These are phyloP conservation scores for Boletus sp. DNA, from an alignment of 1,284 basidiomycete genomes.

Conservation along the genomic window DNA sequence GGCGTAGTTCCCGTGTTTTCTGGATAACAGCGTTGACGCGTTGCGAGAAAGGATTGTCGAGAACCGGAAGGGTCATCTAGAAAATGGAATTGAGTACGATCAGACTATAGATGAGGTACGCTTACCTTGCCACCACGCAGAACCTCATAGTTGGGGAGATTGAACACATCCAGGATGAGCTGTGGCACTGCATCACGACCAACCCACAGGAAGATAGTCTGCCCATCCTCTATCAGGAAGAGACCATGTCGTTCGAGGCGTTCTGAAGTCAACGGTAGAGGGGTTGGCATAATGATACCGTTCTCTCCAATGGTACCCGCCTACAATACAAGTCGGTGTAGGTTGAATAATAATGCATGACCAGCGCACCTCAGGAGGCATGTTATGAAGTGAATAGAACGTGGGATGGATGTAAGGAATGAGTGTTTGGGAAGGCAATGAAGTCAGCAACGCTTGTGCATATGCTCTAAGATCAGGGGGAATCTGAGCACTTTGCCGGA, in stretches of 20 bases:
- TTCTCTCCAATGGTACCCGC: conserved; percentile 78
- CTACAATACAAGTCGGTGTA: conserved; percentile 35
- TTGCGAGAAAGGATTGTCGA: conserved; percentile 92
- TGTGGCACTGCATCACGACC: conserved; percentile 96
- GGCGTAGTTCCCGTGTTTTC: conserved; percentile 86
- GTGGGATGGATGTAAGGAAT: conserved; percentile 93
- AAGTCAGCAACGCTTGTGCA: conserved; percentile 89
- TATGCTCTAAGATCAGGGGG: conserved; percentile 95
- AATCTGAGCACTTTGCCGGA: conserved; percentile 94
- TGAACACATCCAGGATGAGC: conserved; percentile 92
- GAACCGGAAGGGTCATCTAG: conserved; percentile 78
- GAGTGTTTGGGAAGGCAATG: conserved; percentile 86
- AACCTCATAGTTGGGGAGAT: conserved; percentile 82
- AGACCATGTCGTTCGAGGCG: conserved; percentile 92
- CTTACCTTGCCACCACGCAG: conserved; percentile 88
- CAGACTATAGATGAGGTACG: conserved; percentile 4
- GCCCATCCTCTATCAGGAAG: conserved; percentile 96
- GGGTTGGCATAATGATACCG: conserved; percentile 79
- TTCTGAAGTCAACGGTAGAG: conserved; percentile 92
- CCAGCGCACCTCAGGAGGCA: conserved; percentile 77
- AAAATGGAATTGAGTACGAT: not conserved
- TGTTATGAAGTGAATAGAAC: conserved; percentile 96
- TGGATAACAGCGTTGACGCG: conserved; percentile 91
- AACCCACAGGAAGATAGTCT: conserved; percentile 97
- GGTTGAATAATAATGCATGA: not conserved